phyloP scores from a whole-genome alignment of 345 rosid species.

The Ailanthus altissimus region DNA sequence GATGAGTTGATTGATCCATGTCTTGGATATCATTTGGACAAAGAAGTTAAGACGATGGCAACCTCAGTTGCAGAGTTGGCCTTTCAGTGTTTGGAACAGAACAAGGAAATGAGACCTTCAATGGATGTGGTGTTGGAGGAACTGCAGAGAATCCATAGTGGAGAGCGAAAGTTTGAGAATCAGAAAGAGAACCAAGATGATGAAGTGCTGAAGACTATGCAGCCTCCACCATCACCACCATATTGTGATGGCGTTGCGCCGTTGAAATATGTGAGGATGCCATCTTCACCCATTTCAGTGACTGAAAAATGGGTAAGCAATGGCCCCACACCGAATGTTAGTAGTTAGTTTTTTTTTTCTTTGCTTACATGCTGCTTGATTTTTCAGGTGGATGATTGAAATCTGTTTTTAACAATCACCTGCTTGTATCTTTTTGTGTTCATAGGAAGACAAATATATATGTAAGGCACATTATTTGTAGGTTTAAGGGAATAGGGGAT shows the following conservation, averaged over 20 bases:
- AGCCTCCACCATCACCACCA: conserved; percentile 44
- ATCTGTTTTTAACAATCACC: neutral
- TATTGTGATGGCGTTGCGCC: conserved; percentile 33
- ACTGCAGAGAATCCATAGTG: conserved; percentile 38
- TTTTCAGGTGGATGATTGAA: neutral
- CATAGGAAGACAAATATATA: neutral
- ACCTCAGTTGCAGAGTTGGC: conserved; percentile 59
- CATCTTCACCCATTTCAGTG: conserved; percentile 60
- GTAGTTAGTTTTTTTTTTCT: conserved; percentile 33
- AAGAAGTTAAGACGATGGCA: conserved; percentile 43
- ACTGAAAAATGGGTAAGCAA: conserved; percentile 53
- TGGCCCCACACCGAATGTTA: conserved; percentile 41
- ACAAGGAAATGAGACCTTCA: conserved; percentile 52
- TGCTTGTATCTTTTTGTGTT: neutral
- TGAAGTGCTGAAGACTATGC: conserved; percentile 12
- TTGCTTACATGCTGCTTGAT: neutral
- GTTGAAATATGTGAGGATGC: conserved; percentile 31
- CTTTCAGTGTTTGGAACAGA: conserved; percentile 61
- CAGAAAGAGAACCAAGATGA: conserved; percentile 1
- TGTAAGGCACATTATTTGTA: neutral
- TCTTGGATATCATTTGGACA: conserved; percentile 47
- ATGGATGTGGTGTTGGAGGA: conserved; percentile 54
- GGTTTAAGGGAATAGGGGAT: neutral
- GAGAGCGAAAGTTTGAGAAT: conserved; percentile 26
- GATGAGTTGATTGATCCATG: conserved; percentile 54